These are phyloP conservation scores for Actinomortierella wolfii DNA, from an alignment of 371 early-diverging fungal species.

Conservation along the genomic window DNA sequence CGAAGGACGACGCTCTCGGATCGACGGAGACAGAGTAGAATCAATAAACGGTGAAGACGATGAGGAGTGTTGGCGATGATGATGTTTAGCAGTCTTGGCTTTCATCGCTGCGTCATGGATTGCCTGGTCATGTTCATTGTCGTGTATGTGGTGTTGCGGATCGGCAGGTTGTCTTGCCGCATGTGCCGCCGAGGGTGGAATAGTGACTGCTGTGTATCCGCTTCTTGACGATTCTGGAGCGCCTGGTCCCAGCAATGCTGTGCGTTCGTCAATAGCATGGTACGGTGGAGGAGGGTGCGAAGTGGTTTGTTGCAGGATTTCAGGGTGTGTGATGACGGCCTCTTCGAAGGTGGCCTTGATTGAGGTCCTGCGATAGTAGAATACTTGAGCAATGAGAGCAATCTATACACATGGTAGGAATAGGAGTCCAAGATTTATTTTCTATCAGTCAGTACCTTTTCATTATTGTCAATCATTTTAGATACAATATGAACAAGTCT, in stretches of 20 bases:
- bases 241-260: not conserved
- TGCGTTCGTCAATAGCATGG: slow-evolving; percentile 1
- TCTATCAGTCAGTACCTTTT: not conserved
- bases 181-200: slow-evolving; percentile 20
- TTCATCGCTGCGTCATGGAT: slow-evolving; percentile 39
- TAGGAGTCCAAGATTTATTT: not conserved
- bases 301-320: slow-evolving; percentile 2
- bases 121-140: slow-evolving; percentile 35
- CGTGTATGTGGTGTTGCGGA: slow-evolving; percentile 38
- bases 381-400: slow-evolving; percentile 57
- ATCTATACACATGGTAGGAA: slow-evolving; percentile 16
- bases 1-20: slow-evolving; percentile 36
- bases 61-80: not conserved
- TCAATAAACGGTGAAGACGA: not conserved
- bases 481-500: not conserved
- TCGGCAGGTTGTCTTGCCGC: no score
- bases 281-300: slow-evolving; percentile 1
- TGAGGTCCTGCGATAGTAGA: slow-evolving; percentile 53
- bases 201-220: slow-evolving; percentile 15
- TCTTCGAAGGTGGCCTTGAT: slow-evolving; percentile 32
- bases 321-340: slow-evolving; percentile 39
- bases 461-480: not conserved
- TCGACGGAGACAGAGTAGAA: no score
- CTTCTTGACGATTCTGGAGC: not conserved
- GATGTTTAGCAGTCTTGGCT: slow-evolving; percentile 22